Base-by-base conservation (phyloP, 305 asterid genomes). In the Coffea humblotiana region DNA sequence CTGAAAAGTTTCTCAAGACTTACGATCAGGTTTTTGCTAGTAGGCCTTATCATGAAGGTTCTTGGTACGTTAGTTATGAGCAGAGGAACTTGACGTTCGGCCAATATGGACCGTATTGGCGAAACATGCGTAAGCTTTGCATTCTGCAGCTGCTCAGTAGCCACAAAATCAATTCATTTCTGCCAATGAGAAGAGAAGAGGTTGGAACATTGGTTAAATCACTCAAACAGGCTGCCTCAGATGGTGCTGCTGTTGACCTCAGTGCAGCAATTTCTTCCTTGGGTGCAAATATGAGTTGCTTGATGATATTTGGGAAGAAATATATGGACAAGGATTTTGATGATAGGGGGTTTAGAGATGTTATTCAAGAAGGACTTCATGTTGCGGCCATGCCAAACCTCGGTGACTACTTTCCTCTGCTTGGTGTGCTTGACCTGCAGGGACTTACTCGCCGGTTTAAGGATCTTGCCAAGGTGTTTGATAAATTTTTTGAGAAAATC, bases 271-370 rank as follows among this genome's bases (percentile, higher is more conserved):
- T 90, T 7, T 8, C 71, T 18, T 40, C 82, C 0, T 11, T 82
- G 8, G 76, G 66, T 1, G 84, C 85, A 0, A 86, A 85, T 9
- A 67, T 87, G 54, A 88, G 79, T 21, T 84, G 90, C 71, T 13
- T 78, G 82, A 89, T 90, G 90, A 83, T 88, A 27, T 90, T 90
- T 25, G 93, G 92, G 61, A 83, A 78, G 82, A 90, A 86, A 72
- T 88, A 74, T 21, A 72, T 48, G n/a, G 92, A 84, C 18, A 60
- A 56, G 35, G 89, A 89, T 27, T 43, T 88, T 67, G 87, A 85
- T 8, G 81, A 80, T 49, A 79, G 63, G 25, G 89, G 92, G n/a
- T 85, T 90, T 51, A 86, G 83, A 65, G 86, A 51, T 0, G 88
- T 90, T 66, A 66, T 87, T 71, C 68, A 78, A 71, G 92, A 88